These are phyloP conservation scores for Rhipidocladum racemiflorum DNA, from an alignment of 176 grass and related monocot species.

Conservation along the genomic window DNA sequence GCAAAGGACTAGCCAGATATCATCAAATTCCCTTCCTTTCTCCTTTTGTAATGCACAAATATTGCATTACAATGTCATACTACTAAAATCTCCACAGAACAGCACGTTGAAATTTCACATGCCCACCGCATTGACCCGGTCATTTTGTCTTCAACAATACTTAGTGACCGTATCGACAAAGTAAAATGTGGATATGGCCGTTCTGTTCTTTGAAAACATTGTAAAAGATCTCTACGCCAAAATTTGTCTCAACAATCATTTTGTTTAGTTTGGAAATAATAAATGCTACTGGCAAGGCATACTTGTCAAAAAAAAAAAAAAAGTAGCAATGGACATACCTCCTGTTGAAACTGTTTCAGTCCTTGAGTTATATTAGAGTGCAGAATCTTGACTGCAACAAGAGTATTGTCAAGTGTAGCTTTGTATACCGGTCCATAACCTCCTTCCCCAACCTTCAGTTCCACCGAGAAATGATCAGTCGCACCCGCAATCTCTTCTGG, in stretches of 20 bases:
- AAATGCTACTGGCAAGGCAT: neutral
- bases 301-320: slow-evolving; percentile 18
- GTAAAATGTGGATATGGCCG: neutral
- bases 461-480: slow-evolving; percentile 48
- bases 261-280: neutral
- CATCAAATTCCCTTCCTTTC: neutral
- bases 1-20: neutral
- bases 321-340: slow-evolving; percentile 49
- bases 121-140: neutral
- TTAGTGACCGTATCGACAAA: neutral
- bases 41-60: neutral
- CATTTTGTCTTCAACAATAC: neutral
- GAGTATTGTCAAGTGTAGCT: slow-evolving; percentile 57
- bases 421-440: slow-evolving; percentile 88
- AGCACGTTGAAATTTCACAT: neutral
- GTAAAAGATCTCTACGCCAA: neutral
- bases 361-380: slow-evolving; percentile 69
- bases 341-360: slow-evolving; percentile 79
- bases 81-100: neutral
- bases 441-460: slow-evolving; percentile 74
- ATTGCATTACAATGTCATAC: neutral
- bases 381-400: slow-evolving; percentile 71
- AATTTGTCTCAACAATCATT: neutral
- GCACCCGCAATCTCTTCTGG: slow-evolving; percentile 52
- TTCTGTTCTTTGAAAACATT: neutral